These are phyloP conservation scores for Rhododendron simsii DNA, from an alignment of 148 eudicot species.

Conservation along the genomic window DNA sequence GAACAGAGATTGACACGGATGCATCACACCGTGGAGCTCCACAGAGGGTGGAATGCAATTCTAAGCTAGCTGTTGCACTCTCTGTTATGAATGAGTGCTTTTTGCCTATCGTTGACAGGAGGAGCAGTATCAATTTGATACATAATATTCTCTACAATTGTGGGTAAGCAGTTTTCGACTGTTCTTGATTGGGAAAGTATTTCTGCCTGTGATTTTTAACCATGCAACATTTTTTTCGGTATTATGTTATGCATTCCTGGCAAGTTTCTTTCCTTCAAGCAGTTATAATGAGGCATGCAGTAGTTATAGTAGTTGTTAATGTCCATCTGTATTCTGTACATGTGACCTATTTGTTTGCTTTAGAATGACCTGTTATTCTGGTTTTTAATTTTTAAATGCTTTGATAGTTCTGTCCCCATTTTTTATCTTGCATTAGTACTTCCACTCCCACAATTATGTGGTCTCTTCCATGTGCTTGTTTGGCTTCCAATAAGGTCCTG, in stretches of 20 bases:
- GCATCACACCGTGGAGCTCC: slow-evolving; percentile 45
- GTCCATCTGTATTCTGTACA: background rate
- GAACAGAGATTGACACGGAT: slow-evolving; percentile 57
- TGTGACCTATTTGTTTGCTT: background rate
- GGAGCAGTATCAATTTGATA: slow-evolving; percentile 81
- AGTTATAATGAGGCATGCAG: background rate
- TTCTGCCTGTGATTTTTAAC: background rate
- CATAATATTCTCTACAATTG: slow-evolving; percentile 83
- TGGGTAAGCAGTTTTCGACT: slow-evolving; percentile 52
- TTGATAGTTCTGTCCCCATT: background rate
- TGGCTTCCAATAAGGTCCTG: background rate
- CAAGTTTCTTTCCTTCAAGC: slow-evolving; percentile 1
- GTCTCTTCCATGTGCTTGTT: background rate
- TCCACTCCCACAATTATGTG: background rate
- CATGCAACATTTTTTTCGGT: background rate
- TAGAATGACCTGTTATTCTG: background rate
- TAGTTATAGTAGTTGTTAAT: background rate
- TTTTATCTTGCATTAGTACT: background rate
- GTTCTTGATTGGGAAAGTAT: background rate
- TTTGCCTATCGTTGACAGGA: slow-evolving; percentile 83
- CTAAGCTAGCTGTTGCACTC: slow-evolving; percentile 90
- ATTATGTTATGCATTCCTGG: background rate
- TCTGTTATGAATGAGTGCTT: slow-evolving; percentile 95
- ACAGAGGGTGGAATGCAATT: slow-evolving; percentile 80
- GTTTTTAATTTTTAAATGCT: background rate